These are phyloP conservation scores for Phlegmacium glaucopus DNA, from an alignment of 768 basidiomycete genomes.

Conservation along the genomic window DNA sequence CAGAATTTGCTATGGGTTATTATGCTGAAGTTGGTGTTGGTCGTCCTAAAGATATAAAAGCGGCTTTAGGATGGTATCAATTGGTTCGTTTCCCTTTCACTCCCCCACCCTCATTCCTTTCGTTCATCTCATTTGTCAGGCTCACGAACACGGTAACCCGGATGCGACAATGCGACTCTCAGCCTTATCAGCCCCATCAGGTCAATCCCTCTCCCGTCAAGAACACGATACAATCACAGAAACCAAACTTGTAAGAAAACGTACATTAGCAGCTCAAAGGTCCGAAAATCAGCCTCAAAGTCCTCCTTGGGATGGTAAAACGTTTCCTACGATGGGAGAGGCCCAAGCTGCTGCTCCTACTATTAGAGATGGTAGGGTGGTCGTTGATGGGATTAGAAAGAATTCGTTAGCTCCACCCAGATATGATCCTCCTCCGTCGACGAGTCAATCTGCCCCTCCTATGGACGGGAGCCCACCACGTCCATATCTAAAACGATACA, in stretches of 20 bases:
- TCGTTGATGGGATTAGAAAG: constrained; percentile 55
- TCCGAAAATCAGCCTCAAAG: constrained; percentile 23
- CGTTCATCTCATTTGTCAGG: constrained; percentile 36
- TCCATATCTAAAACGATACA: not conserved
- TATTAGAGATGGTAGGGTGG: constrained; percentile 32
- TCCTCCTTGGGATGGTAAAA: constrained; percentile 23
- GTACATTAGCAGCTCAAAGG: constrained; percentile 67
- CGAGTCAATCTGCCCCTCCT: not conserved
- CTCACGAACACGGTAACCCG: constrained; percentile 70
- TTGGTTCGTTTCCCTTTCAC: constrained; percentile 25
- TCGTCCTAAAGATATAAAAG: constrained; percentile 54
- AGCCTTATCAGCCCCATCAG: constrained; percentile 61
- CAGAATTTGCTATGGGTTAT: constrained; percentile 96
- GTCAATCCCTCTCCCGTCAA: constrained; percentile 65
- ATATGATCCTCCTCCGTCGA: not conserved
- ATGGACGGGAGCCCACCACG: not conserved
- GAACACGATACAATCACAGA: constrained; percentile 83
- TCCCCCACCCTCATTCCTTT: not conserved
- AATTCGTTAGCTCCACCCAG: constrained; percentile 31
- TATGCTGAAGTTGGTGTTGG: constrained; percentile 94
- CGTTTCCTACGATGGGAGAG: constrained; percentile 17
- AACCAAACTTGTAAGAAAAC: constrained; percentile 74
- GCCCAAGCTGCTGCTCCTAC: not conserved
- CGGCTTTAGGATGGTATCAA: constrained; percentile 77
- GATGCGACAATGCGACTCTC: constrained; percentile 76